These are phyloP conservation scores for Leccinum subtestaceum DNA, from an alignment of 768 basidiomycete genomes.

Conservation along the genomic window DNA sequence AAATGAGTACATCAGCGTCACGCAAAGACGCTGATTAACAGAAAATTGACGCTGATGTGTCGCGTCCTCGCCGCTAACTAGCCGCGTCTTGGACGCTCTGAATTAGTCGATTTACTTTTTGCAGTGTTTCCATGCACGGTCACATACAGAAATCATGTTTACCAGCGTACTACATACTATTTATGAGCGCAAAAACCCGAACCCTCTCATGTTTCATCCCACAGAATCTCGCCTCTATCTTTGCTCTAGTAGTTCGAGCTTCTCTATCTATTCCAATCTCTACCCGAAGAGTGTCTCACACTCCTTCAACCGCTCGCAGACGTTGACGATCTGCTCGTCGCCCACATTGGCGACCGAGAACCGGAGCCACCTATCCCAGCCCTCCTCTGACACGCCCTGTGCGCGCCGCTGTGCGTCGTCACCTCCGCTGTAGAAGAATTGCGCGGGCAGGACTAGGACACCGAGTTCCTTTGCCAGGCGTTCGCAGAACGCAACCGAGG, in stretches of 20 bases:
- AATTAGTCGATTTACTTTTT: too few relatives aligned
- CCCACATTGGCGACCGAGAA: slow-evolving; percentile 82
- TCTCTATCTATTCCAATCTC: slow-evolving; percentile 10
- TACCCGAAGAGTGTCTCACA: slow-evolving; percentile 39
- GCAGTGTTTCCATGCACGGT: too few relatives aligned
- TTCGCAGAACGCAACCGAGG: slow-evolving; percentile 53
- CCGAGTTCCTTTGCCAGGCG: slow-evolving; percentile 61
- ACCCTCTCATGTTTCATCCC: too few relatives aligned
- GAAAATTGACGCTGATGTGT: too few relatives aligned
- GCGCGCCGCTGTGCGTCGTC: slow-evolving; percentile 15
- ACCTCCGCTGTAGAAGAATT: slow-evolving; percentile 48
- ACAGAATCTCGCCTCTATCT: background rate
- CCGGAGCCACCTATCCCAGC: slow-evolving; percentile 63
- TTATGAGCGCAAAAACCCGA: too few relatives aligned
- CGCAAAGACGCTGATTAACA: too few relatives aligned
- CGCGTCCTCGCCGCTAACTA: too few relatives aligned
- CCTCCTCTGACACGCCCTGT: slow-evolving; percentile 30
- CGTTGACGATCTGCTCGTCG: slow-evolving; percentile 52
- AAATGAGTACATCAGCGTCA: too few relatives aligned
- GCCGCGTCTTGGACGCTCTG: too few relatives aligned
- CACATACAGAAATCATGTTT: too few relatives aligned
- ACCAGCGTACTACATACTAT: too few relatives aligned
- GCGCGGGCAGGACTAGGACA: slow-evolving; percentile 62
- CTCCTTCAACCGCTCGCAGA: slow-evolving; percentile 50
- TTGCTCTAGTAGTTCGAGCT: background rate